A percentile compares a stretch with the other conserved stretches of the same genome.
These are phyloP conservation scores for Sclerotinia glacialis DNA, from an alignment of 2,329 filamentous ascomycete genomes.

Conservation along the genomic window DNA sequence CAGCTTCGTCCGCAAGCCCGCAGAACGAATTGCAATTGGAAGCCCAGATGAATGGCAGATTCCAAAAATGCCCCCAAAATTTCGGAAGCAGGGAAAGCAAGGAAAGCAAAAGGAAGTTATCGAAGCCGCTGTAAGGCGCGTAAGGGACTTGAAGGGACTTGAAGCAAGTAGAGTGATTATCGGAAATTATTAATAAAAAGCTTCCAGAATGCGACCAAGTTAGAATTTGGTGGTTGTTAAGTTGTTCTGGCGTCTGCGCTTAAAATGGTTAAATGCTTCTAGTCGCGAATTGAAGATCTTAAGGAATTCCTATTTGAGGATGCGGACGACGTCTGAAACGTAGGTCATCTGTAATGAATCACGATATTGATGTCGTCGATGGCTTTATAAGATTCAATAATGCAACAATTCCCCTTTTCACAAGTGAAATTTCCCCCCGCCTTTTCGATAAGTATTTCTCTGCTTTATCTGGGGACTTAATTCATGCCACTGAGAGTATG, in stretches of 20 bases:
- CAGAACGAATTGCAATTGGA: constrained; percentile 22
- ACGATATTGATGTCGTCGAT: neutral
- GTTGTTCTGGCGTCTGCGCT: constrained; percentile 11
- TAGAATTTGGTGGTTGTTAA: neutral
- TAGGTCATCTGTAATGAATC: neutral
- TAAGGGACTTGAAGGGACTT: neutral
- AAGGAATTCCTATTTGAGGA: neutral
- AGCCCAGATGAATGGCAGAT: constrained; percentile 6
- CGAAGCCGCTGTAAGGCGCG: constrained; percentile 2
- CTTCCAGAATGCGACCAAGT: constrained; percentile 15
- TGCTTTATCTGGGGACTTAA: neutral
- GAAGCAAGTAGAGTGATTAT: constrained; percentile 18
- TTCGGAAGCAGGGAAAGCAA: neutral
- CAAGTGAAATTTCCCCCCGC: neutral
- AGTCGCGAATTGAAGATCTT: constrained; percentile 17
- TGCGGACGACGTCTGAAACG: neutral
- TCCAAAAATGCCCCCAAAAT: constrained; percentile 3
- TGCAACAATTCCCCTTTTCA: neutral
- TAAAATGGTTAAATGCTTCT: constrained; percentile 10
- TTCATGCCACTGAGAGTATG: constrained; percentile 5
- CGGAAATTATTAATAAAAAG: constrained; percentile 18
- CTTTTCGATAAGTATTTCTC: constrained; percentile 10
- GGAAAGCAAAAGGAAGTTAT: neutral
- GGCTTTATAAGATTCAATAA: neutral
- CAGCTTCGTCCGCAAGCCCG: constrained; percentile 32